Percentiles rank a stretch among this genome's conserved stretches.
Evolutionary conservation across 2,329 filamentous ascomycete genomes (phyloP).

Genomic region (Fusarium irregulare): DNA sequence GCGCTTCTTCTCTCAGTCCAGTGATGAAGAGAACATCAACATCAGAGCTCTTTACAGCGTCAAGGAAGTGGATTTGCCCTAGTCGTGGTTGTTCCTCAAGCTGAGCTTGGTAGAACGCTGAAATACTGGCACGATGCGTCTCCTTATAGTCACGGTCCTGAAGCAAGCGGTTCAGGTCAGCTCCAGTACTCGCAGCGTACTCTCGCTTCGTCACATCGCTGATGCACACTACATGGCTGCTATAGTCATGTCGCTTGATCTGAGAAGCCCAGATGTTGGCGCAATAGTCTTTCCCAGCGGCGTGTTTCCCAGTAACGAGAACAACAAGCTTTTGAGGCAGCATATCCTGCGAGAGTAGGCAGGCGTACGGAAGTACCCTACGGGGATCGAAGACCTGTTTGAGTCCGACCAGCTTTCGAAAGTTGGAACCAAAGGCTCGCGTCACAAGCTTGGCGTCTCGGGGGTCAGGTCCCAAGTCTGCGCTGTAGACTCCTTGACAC

Average conservation of each 20-base stretch:
- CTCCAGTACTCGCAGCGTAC: slow-evolving; percentile 63
- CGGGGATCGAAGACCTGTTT: slow-evolving; percentile 62
- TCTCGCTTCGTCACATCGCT: slow-evolving; percentile 63
- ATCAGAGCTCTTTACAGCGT: slow-evolving; percentile 56
- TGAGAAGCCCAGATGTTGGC: slow-evolving; percentile 62
- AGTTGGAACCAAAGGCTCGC: slow-evolving; percentile 68
- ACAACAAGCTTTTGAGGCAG: slow-evolving; percentile 61
- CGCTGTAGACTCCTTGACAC: slow-evolving; percentile 65
- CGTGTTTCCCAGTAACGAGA: slow-evolving; percentile 66
- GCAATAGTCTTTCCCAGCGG: slow-evolving; percentile 71
- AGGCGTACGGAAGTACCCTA: slow-evolving; percentile 65
- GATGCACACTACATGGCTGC: slow-evolving; percentile 48
- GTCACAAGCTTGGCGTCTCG: slow-evolving; percentile 63
- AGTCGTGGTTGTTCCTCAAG: slow-evolving; percentile 57
- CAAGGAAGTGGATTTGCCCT: slow-evolving; percentile 63
- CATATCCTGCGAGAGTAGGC: slow-evolving; percentile 59
- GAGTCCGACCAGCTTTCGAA: slow-evolving; percentile 59
- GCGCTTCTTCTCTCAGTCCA: slow-evolving; percentile 71
- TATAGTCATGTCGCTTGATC: slow-evolving; percentile 47
- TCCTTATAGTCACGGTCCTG: slow-evolving; percentile 70
- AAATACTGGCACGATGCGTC: slow-evolving; percentile 64
- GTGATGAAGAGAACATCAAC: slow-evolving; percentile 70
- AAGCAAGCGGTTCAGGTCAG: slow-evolving; percentile 61
- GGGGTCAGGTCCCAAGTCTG: slow-evolving; percentile 72
- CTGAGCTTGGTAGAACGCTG: slow-evolving; percentile 62